Percentiles rank a stretch among this genome's conserved stretches.
phyloP scores from a whole-genome alignment of 2,329 filamentous ascomycete genomes.

The Chaetomium strumarium region DNA sequence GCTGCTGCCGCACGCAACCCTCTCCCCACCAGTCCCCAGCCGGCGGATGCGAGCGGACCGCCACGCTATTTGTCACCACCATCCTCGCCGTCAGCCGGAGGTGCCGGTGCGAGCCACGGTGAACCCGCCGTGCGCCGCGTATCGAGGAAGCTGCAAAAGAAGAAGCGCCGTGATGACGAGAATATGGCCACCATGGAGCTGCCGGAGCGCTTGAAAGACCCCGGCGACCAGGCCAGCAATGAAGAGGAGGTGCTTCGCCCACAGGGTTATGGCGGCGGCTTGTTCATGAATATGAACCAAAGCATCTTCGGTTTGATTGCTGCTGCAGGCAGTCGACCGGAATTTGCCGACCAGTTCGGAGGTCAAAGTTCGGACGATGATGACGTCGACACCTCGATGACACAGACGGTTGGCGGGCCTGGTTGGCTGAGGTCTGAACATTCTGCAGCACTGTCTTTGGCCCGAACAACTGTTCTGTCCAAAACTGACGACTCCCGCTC shows the following conservation, averaged over 20 bases:
- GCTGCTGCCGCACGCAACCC: background rate
- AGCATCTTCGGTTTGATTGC: conserved; percentile 91
- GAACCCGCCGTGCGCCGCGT: conserved; percentile 35
- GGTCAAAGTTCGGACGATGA: conserved; percentile 77
- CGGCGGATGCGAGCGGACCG: conserved; percentile 10
- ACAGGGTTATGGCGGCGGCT: conserved; percentile 38
- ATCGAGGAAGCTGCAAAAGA: conserved; percentile 42
- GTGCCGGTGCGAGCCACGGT: conserved; percentile 22
- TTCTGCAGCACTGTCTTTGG: conserved; percentile 22
- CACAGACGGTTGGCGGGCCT: conserved; percentile 23
- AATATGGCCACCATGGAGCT: conserved; percentile 42
- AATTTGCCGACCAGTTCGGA: conserved; percentile 77
- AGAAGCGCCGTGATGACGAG: conserved; percentile 37
- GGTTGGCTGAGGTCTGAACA: conserved; percentile 14
- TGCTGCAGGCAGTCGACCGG: conserved; percentile 73
- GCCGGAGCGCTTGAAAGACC: conserved; percentile 47
- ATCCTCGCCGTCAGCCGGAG: conserved; percentile 11
- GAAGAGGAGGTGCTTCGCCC: conserved; percentile 44
- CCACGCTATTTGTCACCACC: conserved; percentile 8
- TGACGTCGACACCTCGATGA: conserved; percentile 31
- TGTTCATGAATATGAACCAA: conserved; percentile 78
- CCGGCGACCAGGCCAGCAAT: conserved; percentile 42
- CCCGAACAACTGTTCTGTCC: conserved; percentile 51
- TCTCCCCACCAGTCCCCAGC: conserved; percentile 1
- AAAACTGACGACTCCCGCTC: conserved; percentile 33